Conservation (phyloP, 2,329 filamentous ascomycete genomes). For the Cladophialophora bantiana region DNA sequence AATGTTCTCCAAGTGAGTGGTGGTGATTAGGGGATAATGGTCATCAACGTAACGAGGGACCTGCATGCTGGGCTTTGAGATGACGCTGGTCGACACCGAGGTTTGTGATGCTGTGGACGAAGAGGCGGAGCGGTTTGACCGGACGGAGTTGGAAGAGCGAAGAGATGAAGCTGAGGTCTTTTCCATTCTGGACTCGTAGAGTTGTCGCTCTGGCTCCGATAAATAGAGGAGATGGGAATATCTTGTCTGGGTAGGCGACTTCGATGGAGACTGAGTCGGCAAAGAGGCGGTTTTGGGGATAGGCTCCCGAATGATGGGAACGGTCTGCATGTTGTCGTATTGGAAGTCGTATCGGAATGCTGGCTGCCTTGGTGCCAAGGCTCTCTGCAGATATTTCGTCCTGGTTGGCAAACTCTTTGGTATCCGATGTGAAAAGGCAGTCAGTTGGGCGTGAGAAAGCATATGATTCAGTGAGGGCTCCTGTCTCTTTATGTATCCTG, state of each 20-base stretch:
- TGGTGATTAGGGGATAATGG: conserved; percentile 39
- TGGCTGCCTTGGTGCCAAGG: neutral
- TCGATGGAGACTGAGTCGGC: conserved; percentile 15
- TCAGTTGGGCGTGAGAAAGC: conserved; percentile 1
- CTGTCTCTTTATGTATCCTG: conserved; percentile 17
- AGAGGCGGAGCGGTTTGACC: conserved; percentile 72
- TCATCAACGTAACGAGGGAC: conserved; percentile 36
- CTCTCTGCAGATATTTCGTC: neutral
- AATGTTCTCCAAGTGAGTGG: conserved; percentile 29
- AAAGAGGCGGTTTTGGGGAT: conserved; percentile 17
- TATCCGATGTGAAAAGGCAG: neutral
- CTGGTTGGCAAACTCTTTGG: neutral
- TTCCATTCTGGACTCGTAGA: conserved; percentile 27
- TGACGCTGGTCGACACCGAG: conserved; percentile 78
- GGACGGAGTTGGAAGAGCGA: conserved; percentile 74
- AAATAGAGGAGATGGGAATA: conserved; percentile 36
- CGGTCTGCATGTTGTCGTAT: conserved; percentile 11
- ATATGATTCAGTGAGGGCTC: neutral
- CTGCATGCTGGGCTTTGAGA: conserved; percentile 24
- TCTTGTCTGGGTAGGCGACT: conserved; percentile 24
- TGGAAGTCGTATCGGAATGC: conserved; percentile 1
- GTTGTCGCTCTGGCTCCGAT: conserved; percentile 30
- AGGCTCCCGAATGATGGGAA: conserved; percentile 22
- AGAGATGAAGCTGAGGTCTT: conserved; percentile 67
- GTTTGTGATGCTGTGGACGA: conserved; percentile 69